These are phyloP conservation scores for Penicillium sclerotigenum DNA, from an alignment of 2,329 filamentous ascomycete genomes.

Conservation along the genomic window DNA sequence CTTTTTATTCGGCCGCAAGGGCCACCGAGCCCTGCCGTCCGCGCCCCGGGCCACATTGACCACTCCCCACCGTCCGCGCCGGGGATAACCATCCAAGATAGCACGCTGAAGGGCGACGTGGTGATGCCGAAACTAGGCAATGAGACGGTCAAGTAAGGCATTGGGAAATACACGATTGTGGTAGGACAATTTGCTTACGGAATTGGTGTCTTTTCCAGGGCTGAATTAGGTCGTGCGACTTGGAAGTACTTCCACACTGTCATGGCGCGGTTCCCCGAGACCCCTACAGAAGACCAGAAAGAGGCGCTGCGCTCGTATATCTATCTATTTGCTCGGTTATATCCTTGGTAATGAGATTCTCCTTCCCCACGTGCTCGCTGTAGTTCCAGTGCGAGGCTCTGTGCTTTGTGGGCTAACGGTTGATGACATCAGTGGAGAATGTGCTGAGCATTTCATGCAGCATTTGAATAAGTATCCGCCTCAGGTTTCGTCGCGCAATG, in stretches of 20 bases:
- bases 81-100: constrained; percentile 28
- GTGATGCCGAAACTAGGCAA: constrained; percentile 50
- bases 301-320: constrained; percentile 59
- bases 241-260: constrained; percentile 67
- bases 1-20: constrained; percentile 39
- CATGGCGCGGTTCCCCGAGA: constrained; percentile 63
- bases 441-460: constrained; percentile 61
- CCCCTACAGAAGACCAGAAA: constrained; percentile 59
- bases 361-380: neutral
- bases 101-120: constrained; percentile 42
- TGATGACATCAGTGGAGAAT: constrained; percentile 54
- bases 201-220: constrained; percentile 39
- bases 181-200: constrained; percentile 4
- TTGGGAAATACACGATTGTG: neutral
- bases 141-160: constrained; percentile 46
- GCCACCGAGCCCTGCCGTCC: constrained; percentile 38
- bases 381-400: neutral
- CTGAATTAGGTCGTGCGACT: constrained; percentile 61
- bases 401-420: constrained; percentile 7
- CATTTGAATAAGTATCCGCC: constrained; percentile 62
- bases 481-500: constrained; percentile 59
- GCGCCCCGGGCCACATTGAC: constrained; percentile 42
- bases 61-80: constrained; percentile 26
- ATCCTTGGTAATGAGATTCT: constrained; percentile 53
- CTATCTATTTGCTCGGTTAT: constrained; percentile 62